Base-by-base conservation (phyloP, 768 basidiomycete species). In the Auriscalpium orientale region DNA sequence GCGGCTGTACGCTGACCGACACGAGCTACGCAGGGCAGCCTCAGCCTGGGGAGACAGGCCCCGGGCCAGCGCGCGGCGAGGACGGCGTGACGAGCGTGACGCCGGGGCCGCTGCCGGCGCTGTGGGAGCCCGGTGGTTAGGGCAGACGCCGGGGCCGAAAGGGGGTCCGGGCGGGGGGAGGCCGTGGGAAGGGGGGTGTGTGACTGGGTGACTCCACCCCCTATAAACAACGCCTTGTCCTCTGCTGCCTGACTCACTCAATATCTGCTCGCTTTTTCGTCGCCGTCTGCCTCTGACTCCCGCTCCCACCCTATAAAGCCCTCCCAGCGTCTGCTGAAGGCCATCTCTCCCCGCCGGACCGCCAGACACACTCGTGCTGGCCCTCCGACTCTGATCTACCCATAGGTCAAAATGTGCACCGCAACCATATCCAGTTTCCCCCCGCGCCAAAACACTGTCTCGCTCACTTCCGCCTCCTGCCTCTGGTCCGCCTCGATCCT, bases 301-400 rank as follows among this genome's bases (percentile, higher is more conserved):
- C 43, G 12, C 38, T 28, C 37, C 22, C 16, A 5, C 2, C 15
- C 18, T 28, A 38, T 51, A 47, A 20, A 13, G 61, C 56, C 49
- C 62, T 64, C 61, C 66, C 65, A 64, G 48, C 1, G 34, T 1
- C 36, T 22, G 53, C 63, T 65, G 62, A 64, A 56, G 44, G 56
- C 12, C 59, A 62, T 62, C 62, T 64, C 66, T 68, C 69, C 57
- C 45, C 46, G 58, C 61, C 70, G 75, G 75, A 67, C 76, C 64
- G 62, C 58, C 79, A 75, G 76, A 71, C 73, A 76, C 66, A 70
- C 68, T 64, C 64, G 65, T 69, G 71, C 69, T 68, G 64, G 73
- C 49, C 59, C 61, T 67, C 66, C 70, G 34, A 35, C 66, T 54
- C 48, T 63, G 33, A 38, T 28, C 52, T 55, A 57, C 55, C 46